phyloP scores from a whole-genome alignment of 2,329 filamentous ascomycete species.

The Calonectria multiphialidica region DNA sequence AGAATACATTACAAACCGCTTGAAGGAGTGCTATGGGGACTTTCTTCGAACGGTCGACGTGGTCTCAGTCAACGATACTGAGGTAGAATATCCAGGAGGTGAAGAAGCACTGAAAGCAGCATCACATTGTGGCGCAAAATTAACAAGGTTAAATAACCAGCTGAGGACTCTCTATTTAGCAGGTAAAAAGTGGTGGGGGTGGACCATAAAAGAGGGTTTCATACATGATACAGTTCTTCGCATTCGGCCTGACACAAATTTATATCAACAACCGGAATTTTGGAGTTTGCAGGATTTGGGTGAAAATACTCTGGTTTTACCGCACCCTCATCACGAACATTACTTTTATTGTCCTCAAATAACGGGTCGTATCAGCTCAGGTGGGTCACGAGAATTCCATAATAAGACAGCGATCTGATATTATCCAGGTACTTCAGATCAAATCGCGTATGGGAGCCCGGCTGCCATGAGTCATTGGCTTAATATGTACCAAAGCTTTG shows the following conservation, averaged over 20 bases:
- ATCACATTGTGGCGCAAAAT: background rate
- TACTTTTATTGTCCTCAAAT: background rate
- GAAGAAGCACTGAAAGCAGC: background rate
- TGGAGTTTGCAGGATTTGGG: background rate
- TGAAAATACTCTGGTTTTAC: background rate
- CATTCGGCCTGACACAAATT: background rate
- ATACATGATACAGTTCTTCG: background rate
- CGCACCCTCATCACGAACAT: accelerated
- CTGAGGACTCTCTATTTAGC: background rate
- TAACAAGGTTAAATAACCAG: background rate
- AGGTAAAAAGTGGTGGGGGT: background rate
- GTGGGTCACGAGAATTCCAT: background rate
- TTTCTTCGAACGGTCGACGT: background rate
- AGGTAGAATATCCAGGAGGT: background rate
- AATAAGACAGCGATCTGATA: background rate
- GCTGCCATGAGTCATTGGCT: background rate
- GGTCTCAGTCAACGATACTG: background rate
- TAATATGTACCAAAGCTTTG: background rate
- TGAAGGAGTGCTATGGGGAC: background rate
- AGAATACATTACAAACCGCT: background rate
- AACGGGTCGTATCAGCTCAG: background rate
- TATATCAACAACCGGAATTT: background rate
- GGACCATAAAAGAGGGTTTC: background rate
- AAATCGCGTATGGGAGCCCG: background rate
- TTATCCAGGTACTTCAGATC: background rate